A percentile compares a stretch with the other conserved stretches of the same genome.
Conservation (phyloP, 2,329 filamentous ascomycete species). For the Clonostachys byssicola region DNA sequence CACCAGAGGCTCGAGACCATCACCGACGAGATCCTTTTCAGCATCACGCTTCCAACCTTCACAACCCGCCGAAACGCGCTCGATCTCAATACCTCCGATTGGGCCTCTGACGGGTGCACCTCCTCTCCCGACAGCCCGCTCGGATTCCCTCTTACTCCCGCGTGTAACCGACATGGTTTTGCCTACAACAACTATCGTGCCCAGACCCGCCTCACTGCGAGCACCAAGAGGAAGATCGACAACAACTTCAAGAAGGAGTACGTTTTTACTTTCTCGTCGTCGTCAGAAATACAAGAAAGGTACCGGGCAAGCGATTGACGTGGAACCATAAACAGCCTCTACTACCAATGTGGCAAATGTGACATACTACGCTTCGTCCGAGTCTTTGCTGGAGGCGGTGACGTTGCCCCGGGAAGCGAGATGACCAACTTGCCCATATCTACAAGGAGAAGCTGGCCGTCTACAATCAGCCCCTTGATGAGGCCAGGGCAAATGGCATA, state of each 20-base stretch:
- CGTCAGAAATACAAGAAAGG: not conserved
- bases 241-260: slow-evolving; percentile 42
- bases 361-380: slow-evolving; percentile 23
- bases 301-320: not conserved
- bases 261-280: slow-evolving; percentile 6
- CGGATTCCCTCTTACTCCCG: slow-evolving; percentile 34
- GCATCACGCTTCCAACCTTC: slow-evolving; percentile 34
- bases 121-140: slow-evolving; percentile 36
- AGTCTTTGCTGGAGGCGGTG: slow-evolving; percentile 17
- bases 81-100: slow-evolving; percentile 31
- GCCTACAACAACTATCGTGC: slow-evolving; percentile 48
- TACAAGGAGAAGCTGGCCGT: slow-evolving; percentile 19
- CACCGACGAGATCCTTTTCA: slow-evolving; percentile 44
- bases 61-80: slow-evolving; percentile 27
- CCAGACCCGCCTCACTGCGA: slow-evolving; percentile 39
- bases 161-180: slow-evolving; percentile 53
- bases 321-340: slow-evolving; percentile 11
- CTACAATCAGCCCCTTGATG: slow-evolving; percentile 17
- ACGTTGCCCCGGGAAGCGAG: slow-evolving; percentile 12
- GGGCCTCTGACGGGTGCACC: slow-evolving; percentile 37
- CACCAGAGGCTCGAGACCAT: slow-evolving; percentile 16
- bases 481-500: slow-evolving; percentile 12
- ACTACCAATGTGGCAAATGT: slow-evolving; percentile 20
- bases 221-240: slow-evolving; percentile 38
- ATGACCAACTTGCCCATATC: slow-evolving; percentile 8